Percentiles rank a stretch among this genome's conserved stretches.
phyloP scores from a whole-genome alignment of 1,284 basidiomycete genomes.

The Austroboletus rostrupii region DNA sequence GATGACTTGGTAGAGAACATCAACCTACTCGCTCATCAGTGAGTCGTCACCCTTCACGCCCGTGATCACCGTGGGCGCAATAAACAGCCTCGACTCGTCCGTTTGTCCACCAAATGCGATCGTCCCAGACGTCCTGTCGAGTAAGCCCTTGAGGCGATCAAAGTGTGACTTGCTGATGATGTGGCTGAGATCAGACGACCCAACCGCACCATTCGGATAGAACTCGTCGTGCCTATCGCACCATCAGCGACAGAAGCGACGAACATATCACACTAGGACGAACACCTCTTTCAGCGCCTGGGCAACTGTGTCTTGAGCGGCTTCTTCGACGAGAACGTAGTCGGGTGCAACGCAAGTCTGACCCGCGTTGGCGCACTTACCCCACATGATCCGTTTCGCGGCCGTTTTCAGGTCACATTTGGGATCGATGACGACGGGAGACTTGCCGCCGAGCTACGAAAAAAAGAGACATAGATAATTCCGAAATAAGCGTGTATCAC shows the following conservation, averaged over 20 bases:
- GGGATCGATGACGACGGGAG: constrained; percentile 79
- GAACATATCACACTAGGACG: constrained; percentile 15
- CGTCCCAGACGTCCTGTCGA: constrained; percentile 69
- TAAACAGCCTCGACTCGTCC: constrained; percentile 54
- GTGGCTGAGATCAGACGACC: constrained; percentile 42
- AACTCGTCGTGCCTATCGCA: constrained; percentile 45
- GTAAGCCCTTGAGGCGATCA: constrained; percentile 56
- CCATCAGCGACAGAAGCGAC: neutral
- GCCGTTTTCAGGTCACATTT: constrained; percentile 56
- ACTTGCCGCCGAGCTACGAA: constrained; percentile 54
- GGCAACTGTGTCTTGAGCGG: constrained; percentile 62
- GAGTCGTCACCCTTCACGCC: constrained; percentile 64
- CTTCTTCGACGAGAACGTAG: constrained; percentile 71
- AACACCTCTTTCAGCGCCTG: constrained; percentile 60
- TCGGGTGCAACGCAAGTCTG: constrained; percentile 78
- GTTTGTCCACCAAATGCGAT: constrained; percentile 69
- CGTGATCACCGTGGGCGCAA: constrained; percentile 67
- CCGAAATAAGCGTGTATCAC: neutral
- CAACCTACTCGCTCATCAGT: constrained; percentile 68
- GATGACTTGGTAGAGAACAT: no score
- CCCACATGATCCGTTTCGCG: constrained; percentile 72
- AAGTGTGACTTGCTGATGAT: constrained; percentile 56
- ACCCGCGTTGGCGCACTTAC: constrained; percentile 73
- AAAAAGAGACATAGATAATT: neutral
- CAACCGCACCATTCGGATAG: constrained; percentile 47